Evolutionary conservation across 352 stramenopile genomes (phyloP).

Genomic region (Pythium guiyangense): DNA sequence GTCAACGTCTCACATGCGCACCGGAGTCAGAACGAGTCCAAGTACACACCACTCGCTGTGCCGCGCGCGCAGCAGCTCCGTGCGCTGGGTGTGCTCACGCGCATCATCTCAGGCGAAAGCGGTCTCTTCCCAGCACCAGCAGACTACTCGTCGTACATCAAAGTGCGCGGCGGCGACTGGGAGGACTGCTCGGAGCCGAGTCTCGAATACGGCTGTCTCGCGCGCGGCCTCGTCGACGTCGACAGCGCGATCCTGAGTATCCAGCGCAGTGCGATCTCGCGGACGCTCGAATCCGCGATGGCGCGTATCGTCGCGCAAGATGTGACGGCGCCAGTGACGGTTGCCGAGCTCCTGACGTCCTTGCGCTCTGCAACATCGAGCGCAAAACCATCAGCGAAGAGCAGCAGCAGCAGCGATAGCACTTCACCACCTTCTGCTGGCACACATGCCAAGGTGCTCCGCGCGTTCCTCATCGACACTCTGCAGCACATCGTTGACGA

Average conservation of each 20-base stretch:
- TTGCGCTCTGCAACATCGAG: conserved; percentile 23
- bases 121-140: conserved; percentile 46
- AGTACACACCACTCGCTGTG: conserved; percentile 29
- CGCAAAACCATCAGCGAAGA: neutral
- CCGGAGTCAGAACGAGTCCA: conserved; percentile 20
- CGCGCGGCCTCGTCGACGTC: conserved; percentile 44
- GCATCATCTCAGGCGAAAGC: conserved; percentile 37
- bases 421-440: neutral
- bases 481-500: conserved; percentile 27
- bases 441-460: conserved; percentile 28
- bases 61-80: conserved; percentile 27
- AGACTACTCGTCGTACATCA: conserved; percentile 47
- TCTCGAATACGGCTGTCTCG: conserved; percentile 54
- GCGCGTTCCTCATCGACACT: conserved; percentile 24
- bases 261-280: conserved; percentile 27
- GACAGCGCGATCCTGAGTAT: conserved; percentile 31
- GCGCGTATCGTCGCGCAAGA: conserved; percentile 55
- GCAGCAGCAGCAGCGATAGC: neutral
- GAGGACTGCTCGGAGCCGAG: conserved; percentile 47
- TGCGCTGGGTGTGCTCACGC: conserved; percentile 33
- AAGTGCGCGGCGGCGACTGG: conserved; percentile 25
- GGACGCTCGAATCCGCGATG: conserved; percentile 41
- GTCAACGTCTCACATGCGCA: conserved; percentile 63
- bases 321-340: conserved; percentile 31
- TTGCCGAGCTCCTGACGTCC: conserved; percentile 30